A percentile compares a stretch with the other conserved stretches of the same genome.
phyloP scores from a whole-genome alignment of 495 filamentous ascomycete genomes.

The Penicillium egyptiacum region DNA sequence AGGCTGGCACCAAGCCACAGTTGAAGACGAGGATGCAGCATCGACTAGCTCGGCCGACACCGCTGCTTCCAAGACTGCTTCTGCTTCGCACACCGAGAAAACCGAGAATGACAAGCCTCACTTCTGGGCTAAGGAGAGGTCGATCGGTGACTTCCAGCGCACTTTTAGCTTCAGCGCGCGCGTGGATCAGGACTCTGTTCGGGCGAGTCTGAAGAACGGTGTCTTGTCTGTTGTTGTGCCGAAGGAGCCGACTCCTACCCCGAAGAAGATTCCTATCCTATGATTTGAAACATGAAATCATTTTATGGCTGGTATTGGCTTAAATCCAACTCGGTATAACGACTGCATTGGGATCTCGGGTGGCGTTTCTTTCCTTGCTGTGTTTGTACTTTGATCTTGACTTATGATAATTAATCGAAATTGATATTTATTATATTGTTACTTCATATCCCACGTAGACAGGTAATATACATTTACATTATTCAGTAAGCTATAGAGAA shows the following conservation, averaged over 20 bases:
- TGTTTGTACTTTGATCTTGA: not conserved
- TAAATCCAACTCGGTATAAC: not conserved
- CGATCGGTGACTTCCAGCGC: conserved; percentile 75
- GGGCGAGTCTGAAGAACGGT: conserved; percentile 72
- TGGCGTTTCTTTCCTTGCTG: not conserved
- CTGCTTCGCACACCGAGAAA: too few relatives aligned
- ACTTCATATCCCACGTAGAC: not conserved
- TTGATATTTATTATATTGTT: not conserved
- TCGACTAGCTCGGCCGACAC: conserved; percentile 15
- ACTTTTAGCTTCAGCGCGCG: conserved; percentile 72
- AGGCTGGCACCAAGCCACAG: conserved; percentile 52
- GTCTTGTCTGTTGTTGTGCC: conserved; percentile 72
- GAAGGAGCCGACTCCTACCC: conserved; percentile 60
- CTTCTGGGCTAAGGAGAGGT: conserved; percentile 83
- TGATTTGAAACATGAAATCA: conserved; percentile 37
- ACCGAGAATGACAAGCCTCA: conserved; percentile 40
- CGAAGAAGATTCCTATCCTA: conserved; percentile 58
- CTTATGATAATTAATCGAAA: conserved; percentile 1
- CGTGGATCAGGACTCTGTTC: conserved; percentile 76
- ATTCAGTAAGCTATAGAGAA: not conserved
- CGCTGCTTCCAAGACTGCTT: conserved; percentile 8
- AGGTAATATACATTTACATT: conserved; percentile 6
- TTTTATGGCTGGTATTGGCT: not conserved
- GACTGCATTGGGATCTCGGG: conserved; percentile 6
- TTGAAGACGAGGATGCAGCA: conserved; percentile 50